Base-by-base conservation (phyloP, 495 filamentous ascomycete genomes). In the Aspergillus egyptiacus region DNA sequence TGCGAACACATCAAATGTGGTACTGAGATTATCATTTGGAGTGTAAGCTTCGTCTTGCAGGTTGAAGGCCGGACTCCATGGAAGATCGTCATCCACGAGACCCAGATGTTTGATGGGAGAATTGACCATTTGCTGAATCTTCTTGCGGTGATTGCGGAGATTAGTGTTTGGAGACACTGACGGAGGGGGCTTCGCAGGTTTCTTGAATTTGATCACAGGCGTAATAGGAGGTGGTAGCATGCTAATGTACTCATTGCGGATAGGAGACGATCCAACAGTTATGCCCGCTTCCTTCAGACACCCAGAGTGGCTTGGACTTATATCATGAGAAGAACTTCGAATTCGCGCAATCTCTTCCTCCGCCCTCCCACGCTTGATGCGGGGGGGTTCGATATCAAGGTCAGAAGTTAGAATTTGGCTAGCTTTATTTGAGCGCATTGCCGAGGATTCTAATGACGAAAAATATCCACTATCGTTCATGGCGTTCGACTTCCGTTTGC, bases 401-500 rank as follows among this genome's bases (percentile, higher is more conserved):
- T 89, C 89, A 2, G 87, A 88, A 7, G 82, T 85, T 46, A 85
- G 67, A 2, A 87, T 74, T 48, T 80, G 69, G 6, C 70, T 72
- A 27, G 70, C 60, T 45, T 79, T 79, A 43, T 81, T 80, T 22
- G 84, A 82, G 25, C 91, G 78, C 56, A 87, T 74, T n/a, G 76
- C 88, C 0, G 93, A 96, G 1, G 93, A 97, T 35, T 96, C 93
- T n/a, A 98, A 70, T 0, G 91, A 96, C 1, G 93, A 98, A 58
- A 95, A 95, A 64, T 96, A 98, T 9, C 93, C 93, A 63, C 91
- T 96, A 58, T 98, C 93, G 55, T 95, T 89, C 70, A 95, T 82
- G 11, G 81, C 79, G 55, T 81, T 78, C n/a, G 66, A 66, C 60
- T 87, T 91, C 36, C 85, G 81, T 65, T 87, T 91, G 39, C 82